Conservation (phyloP, 495 filamentous ascomycete species). For the Elasticomyces elasticus region DNA sequence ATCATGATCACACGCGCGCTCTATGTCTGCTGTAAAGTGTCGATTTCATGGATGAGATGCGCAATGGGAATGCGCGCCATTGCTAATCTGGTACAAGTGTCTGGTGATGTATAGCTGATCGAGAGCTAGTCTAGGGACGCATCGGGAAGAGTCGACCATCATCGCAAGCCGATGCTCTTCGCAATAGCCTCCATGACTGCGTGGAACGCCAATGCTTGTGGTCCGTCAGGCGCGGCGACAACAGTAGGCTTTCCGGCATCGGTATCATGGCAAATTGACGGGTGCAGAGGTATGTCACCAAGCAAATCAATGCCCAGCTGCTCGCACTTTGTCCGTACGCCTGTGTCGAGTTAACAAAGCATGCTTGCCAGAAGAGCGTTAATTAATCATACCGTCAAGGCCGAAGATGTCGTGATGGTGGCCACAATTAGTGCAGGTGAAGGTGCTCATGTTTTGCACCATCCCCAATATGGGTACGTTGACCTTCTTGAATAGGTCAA, state of each 20-base stretch:
- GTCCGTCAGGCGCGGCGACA: constrained; percentile 68
- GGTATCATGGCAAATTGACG: constrained; percentile 77
- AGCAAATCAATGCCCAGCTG: constrained; percentile 64
- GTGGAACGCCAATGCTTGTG: constrained; percentile 56
- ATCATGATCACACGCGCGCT: too few species aligned
- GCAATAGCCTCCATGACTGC: background rate
- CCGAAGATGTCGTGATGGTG: constrained; percentile 74
- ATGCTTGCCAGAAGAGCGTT: background rate
- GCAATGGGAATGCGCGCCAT: too few species aligned
- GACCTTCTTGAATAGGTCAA: constrained; percentile 84
- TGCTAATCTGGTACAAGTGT: too few species aligned
- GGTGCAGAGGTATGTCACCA: constrained; percentile 84
- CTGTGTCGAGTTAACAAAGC: background rate
- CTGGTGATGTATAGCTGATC: too few species aligned
- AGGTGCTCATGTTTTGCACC: constrained; percentile 91
- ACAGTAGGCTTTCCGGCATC: constrained; percentile 86
- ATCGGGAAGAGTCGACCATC: too few species aligned
- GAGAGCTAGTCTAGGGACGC: too few species aligned
- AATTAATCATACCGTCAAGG: constrained; percentile 31
- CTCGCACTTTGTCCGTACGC: constrained; percentile 42
- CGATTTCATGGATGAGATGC: too few species aligned
- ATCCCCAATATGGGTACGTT: constrained; percentile 74
- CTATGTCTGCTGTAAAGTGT: too few species aligned
- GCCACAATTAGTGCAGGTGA: constrained; percentile 68
- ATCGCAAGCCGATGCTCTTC: background rate